Evolutionary conservation across 768 basidiomycete species (phyloP), one percentile per base, ranked within the genome.

Genomic region (Boletus rubescentipes): DNA sequence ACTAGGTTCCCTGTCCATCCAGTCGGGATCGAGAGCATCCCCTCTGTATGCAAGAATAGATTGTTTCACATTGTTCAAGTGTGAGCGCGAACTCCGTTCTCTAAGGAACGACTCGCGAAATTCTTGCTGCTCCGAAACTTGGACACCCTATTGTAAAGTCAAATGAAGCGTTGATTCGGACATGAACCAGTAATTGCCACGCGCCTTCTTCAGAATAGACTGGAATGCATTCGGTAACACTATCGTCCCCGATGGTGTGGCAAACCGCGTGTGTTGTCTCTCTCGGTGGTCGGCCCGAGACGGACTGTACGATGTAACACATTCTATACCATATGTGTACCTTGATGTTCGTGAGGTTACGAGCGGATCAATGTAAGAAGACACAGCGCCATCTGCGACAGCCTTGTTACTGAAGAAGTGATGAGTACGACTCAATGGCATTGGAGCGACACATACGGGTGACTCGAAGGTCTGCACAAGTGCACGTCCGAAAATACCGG

Each of bases 391-490:
- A 37, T 51, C 50, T 37, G 50, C 50, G 11, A 51, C 42, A 10
- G 42, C 50, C 48, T 49, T 49, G 30, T 51, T 51, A 3, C 49
- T 51, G 35, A 7, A 45, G 11, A 30, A 1, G 7, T 15, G 15
- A 48, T 44, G 35, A 67, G 47, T 12, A 47, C 2, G 1, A 34
- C 15, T 1, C n/a, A 32, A 21, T 5, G 29, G 30, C 9, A 4
- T 14, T 30, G n/a, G 1, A 20, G 21, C 0, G 5, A 42, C 4
- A 56, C 78, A n/a, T 62, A 82, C 83, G 76, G 71, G 52, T 79
- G 76, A 37, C 72, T 74, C 48, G 79, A 73, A 3, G 82, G 82
- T 15, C 81, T 72, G 45, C 73, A 72, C 5, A 84, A 62, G 12
- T 71, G 66, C 4, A 81, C 60, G 0, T 73, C 72, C 0, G 70